Evolutionary conservation across 768 basidiomycete genomes (phyloP).

Genomic region (Suillus variegatus): DNA sequence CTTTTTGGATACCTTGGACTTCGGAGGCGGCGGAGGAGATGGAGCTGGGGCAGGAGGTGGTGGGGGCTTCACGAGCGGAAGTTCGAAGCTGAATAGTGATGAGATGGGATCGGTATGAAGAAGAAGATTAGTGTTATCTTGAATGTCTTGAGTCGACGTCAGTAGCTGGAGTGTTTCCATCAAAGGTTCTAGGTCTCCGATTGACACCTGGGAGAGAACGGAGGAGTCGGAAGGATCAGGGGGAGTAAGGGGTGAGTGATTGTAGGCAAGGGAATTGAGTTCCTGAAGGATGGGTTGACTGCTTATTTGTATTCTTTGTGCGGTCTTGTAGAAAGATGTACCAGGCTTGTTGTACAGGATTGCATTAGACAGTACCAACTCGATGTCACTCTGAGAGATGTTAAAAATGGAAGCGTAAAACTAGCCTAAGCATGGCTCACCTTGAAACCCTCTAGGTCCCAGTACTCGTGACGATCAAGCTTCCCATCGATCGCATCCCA

Average conservation of each 20-base stretch:
- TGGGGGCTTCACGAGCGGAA: slow-evolving; percentile 61
- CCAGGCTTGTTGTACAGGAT: slow-evolving; percentile 80
- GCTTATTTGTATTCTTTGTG: slow-evolving; percentile 57
- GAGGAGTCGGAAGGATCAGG: background rate
- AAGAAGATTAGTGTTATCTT: slow-evolving; percentile 54
- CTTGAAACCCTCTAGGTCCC: slow-evolving; percentile 73
- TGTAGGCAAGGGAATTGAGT: slow-evolving; percentile 19
- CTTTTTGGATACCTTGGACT: slow-evolving; percentile 43
- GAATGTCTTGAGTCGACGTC: slow-evolving; percentile 50
- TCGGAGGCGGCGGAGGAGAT: slow-evolving; percentile 23
- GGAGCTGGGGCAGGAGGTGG: slow-evolving; percentile 50
- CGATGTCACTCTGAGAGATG: slow-evolving; percentile 65
- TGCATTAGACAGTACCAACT: slow-evolving; percentile 84
- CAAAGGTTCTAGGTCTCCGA: slow-evolving; percentile 80
- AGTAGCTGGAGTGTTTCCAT: slow-evolving; percentile 58
- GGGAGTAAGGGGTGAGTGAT: slow-evolving; percentile 16
- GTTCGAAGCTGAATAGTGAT: slow-evolving; percentile 68
- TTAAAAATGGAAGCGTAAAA: slow-evolving; percentile 2
- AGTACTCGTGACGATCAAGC: slow-evolving; percentile 81
- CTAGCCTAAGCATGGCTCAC: slow-evolving; percentile 35
- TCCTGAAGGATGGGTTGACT: slow-evolving; percentile 39
- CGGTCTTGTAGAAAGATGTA: slow-evolving; percentile 69
- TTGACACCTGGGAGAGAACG: slow-evolving; percentile 10
- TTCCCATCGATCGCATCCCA: slow-evolving; percentile 82
- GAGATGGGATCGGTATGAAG: slow-evolving; percentile 59